Evolutionary conservation across 371 early-diverging fungal genomes (phyloP).

Genomic region (Mortierella sp.): DNA sequence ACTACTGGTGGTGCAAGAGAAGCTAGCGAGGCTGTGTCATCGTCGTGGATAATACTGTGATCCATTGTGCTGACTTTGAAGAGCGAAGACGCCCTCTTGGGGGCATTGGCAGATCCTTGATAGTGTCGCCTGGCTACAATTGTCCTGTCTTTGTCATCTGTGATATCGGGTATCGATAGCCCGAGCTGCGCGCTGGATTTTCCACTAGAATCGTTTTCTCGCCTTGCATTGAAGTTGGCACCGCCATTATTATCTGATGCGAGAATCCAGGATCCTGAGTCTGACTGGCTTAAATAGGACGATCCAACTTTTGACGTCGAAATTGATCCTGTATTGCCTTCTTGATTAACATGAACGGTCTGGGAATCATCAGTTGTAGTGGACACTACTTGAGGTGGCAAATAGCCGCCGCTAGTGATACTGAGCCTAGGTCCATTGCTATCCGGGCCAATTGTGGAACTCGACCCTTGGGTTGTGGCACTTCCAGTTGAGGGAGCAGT

Average conservation of each 20-base stretch:
- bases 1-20: slow-evolving; percentile 55
- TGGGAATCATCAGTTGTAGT: slow-evolving; percentile 1
- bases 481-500: slow-evolving; percentile 2
- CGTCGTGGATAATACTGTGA: slow-evolving; percentile 48
- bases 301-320: slow-evolving; percentile 3
- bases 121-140: slow-evolving; percentile 12
- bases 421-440: neutral
- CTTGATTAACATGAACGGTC: neutral
- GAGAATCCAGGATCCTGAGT: slow-evolving; percentile 29
- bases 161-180: neutral
- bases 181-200: slow-evolving; percentile 3
- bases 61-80: slow-evolving; percentile 57
- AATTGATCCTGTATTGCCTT: slow-evolving; percentile 2
- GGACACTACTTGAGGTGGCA: neutral
- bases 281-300: slow-evolving; percentile 7
- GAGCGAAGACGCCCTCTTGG: slow-evolving; percentile 47
- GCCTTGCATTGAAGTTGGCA: slow-evolving; percentile 5
- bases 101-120: slow-evolving; percentile 11
- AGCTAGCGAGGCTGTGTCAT: slow-evolving; percentile 39
- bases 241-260: slow-evolving; percentile 10
- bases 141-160: slow-evolving; percentile 25
- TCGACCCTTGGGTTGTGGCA: neutral
- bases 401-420: neutral
- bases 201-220: neutral
- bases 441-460: neutral